These are phyloP conservation scores for Suillus plorans DNA, from an alignment of 768 basidiomycete genomes.

Conservation along the genomic window DNA sequence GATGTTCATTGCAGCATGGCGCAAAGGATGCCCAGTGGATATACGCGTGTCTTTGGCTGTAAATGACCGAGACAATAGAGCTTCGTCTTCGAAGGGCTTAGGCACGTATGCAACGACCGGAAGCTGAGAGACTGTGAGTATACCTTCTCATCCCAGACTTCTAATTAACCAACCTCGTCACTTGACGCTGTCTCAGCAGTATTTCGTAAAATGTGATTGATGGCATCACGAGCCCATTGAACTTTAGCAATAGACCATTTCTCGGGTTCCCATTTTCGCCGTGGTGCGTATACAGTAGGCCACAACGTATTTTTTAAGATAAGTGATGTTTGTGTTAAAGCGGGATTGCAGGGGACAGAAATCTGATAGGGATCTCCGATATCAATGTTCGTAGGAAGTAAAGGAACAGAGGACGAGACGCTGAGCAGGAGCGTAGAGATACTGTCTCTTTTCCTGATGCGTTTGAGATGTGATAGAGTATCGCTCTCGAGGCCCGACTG, in stretches of 20 bases:
- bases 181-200: slow-evolving; percentile 44
- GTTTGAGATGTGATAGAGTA: slow-evolving; percentile 72
- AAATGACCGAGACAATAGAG: slow-evolving; percentile 35
- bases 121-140: slow-evolving; percentile 41
- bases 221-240: slow-evolving; percentile 75
- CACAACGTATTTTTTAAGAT: slow-evolving; percentile 71
- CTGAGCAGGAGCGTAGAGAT: slow-evolving; percentile 57
- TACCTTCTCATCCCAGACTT: not conserved
- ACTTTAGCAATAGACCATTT: slow-evolving; percentile 65
- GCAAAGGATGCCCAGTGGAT: slow-evolving; percentile 71
- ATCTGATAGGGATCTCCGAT: slow-evolving; percentile 54
- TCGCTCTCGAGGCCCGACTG: slow-evolving; percentile 57
- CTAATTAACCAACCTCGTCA: slow-evolving; percentile 56
- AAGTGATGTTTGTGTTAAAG: slow-evolving; percentile 66
- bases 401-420: slow-evolving; percentile 40
- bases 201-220: slow-evolving; percentile 49
- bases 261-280: slow-evolving; percentile 63
- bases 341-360: slow-evolving; percentile 64
- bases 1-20: slow-evolving; percentile 81
- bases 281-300: slow-evolving; percentile 79
- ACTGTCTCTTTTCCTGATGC: slow-evolving; percentile 56
- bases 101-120: slow-evolving; percentile 78
- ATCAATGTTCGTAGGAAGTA: slow-evolving; percentile 47
- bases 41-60: slow-evolving; percentile 69
- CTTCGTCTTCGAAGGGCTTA: slow-evolving; percentile 41